phyloP scores from a whole-genome alignment of 192 early-diverging fungal genomes.

The Entomortierella lignicola region DNA sequence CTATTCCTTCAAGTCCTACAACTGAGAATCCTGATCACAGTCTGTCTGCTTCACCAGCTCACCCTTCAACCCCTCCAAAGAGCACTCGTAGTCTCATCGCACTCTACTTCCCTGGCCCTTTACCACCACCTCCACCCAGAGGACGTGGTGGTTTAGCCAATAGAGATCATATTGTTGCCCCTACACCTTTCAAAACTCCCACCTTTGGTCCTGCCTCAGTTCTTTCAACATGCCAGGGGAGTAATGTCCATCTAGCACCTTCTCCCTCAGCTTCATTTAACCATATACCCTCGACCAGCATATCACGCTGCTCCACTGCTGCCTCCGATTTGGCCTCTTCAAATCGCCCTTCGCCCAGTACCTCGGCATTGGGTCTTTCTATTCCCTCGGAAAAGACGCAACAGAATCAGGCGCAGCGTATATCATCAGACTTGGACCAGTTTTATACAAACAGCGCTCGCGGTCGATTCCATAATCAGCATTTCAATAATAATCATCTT shows the following conservation, averaged over 20 bases:
- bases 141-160: neutral
- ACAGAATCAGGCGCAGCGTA: neutral
- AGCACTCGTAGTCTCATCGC: slow-evolving; percentile 39
- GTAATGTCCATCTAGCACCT: slow-evolving; percentile 16
- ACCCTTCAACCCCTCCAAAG: slow-evolving; percentile 37
- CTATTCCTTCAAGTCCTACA: slow-evolving; percentile 10
- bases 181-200: slow-evolving; percentile 39
- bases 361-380: slow-evolving; percentile 16
- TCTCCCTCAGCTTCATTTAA: slow-evolving; percentile 27
- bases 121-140: slow-evolving; percentile 37
- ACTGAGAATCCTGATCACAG: neutral
- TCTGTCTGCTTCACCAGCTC: slow-evolving; percentile 13
- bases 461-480: slow-evolving; percentile 15
- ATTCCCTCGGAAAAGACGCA: neutral
- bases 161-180: slow-evolving; percentile 5
- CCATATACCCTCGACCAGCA: slow-evolving; percentile 29
- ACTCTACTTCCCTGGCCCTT: slow-evolving; percentile 38
- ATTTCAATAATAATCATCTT: neutral
- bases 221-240: neutral
- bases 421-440: neutral
- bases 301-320: slow-evolving; percentile 9
- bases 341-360: slow-evolving; percentile 15
- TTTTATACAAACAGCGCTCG: neutral
- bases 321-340: slow-evolving; percentile 1
- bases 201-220: slow-evolving; percentile 41